A percentile compares a stretch with the other conserved stretches of the same genome.
These are phyloP conservation scores for Parsonsia alboflavescens DNA, from an alignment of 257 asterid species.

Conservation along the genomic window DNA sequence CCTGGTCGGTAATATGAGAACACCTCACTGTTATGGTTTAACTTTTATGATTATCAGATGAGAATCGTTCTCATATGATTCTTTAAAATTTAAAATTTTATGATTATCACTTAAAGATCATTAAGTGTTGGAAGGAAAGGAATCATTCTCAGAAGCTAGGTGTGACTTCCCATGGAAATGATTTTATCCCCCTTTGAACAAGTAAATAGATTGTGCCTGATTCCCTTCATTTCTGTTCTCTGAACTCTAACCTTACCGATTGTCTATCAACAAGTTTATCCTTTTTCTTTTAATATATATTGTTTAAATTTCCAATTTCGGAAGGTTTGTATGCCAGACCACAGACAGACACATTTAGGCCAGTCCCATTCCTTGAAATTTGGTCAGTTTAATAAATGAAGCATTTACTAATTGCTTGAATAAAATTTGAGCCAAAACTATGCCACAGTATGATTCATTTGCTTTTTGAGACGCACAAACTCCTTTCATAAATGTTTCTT, in stretches of 20 bases:
- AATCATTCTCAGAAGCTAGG: background rate
- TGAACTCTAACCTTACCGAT: background rate
- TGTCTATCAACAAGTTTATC: too few species aligned
- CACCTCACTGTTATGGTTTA: background rate
- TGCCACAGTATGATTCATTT: background rate
- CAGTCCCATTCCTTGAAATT: too few species aligned
- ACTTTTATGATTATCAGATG: background rate
- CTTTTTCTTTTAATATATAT: too few species aligned
- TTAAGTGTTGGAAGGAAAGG: background rate
- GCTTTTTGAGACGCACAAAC: background rate
- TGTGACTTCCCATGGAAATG: background rate
- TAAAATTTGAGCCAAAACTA: background rate
- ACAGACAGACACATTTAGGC: too few species aligned
- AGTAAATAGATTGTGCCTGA: background rate
- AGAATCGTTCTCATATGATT: too few species aligned
- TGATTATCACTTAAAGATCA: background rate
- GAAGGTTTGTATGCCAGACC: too few species aligned
- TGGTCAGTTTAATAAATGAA: background rate
- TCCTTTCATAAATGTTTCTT: background rate
- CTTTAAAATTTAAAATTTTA: background rate
- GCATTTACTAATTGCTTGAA: background rate
- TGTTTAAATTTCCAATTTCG: too few species aligned
- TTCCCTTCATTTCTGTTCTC: background rate
- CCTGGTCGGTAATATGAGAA: too few species aligned
- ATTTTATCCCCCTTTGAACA: background rate